These are phyloP conservation scores for Suillus alpinus DNA, from an alignment of 768 basidiomycete species.

Conservation along the genomic window DNA sequence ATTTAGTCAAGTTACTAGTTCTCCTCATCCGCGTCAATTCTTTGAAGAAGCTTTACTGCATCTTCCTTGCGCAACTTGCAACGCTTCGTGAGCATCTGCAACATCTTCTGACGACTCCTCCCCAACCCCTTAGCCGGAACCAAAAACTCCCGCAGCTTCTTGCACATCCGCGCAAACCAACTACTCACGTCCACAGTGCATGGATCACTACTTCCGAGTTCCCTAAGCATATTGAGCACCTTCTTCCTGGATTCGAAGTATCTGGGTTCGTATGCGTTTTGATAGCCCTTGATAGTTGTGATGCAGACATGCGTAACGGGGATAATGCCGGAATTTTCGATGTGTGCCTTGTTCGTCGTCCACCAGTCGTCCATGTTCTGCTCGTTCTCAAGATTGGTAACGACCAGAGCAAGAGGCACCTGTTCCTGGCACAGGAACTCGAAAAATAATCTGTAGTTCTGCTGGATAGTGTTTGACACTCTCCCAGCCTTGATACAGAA, in stretches of 20 bases:
- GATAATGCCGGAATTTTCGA: conserved; percentile 20
- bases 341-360: conserved; percentile 22
- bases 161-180: background rate
- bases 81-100: conserved; percentile 22
- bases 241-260: conserved; percentile 20
- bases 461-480: conserved; percentile 25
- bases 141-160: background rate
- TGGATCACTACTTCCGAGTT: background rate
- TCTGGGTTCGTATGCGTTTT: background rate
- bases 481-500: conserved; percentile 31
- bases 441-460: conserved; percentile 31
- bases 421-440: conserved; percentile 32
- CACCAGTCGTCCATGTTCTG: conserved; percentile 37
- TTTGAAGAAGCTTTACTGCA: conserved; percentile 20
- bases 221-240: conserved; percentile 19
- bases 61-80: conserved; percentile 20
- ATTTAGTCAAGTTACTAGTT: background rate
- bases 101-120: conserved; percentile 1
- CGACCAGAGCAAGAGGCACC: conserved; percentile 29
- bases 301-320: conserved; percentile 31
- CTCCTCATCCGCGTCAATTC: conserved; percentile 8
- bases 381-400: conserved; percentile 36
- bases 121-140: background rate
- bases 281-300: conserved; percentile 15
- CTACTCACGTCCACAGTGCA: background rate